Evolutionary conservation across 2,329 filamentous ascomycete species (phyloP), one percentile per base, ranked within the genome.

Genomic region (Teratosphaeria nubilosa): DNA sequence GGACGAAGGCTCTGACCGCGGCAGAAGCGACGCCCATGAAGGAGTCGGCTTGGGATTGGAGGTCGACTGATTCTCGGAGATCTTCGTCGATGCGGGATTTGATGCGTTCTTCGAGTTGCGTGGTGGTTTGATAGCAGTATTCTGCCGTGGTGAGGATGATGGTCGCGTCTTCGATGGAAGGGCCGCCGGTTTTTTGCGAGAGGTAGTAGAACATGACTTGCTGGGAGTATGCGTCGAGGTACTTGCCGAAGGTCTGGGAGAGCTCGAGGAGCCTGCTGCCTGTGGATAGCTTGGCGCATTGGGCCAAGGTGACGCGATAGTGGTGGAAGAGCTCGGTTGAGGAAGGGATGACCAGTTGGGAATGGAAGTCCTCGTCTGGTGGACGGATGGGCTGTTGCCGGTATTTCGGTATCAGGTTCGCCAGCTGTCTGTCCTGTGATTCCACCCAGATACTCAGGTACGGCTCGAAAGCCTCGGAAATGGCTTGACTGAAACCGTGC

Each of bases 381-480:
- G 89, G 85, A 48, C 91, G 81, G 2, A 95, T 80, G 0, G 90
- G 87, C 65, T 96, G 90, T 60, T 81, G 83, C 63, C 88, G 89
- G 74, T 97, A 97, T 70, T 85, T 90, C 0, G 91, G 91, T 63
- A 99, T 89, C 74, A 97, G 84, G 7, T 79, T 75, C 5, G 90
- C 87, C 59, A 97, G 79, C 67, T 95, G 87, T 66, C 86, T 92
- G 73, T 96, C 92, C 73, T 97, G 94, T 10, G 90, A 92, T 60
- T 97, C 92, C 1, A 99, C 91, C 94, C 94, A 99, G 3, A 99
- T 77, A 70, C 90, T 96, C 63, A 99, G 81, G 72, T 97, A 99
- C 1, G 94, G 94, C 74, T 97, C 94, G 69, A 99, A 99, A 0
- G 94, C 94, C 62, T 95, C 90, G 0, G 94, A 97, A 60, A 99